Evolutionary conservation across 495 filamentous ascomycete species (phyloP).

Genomic region (Penicillium egyptiacum): DNA sequence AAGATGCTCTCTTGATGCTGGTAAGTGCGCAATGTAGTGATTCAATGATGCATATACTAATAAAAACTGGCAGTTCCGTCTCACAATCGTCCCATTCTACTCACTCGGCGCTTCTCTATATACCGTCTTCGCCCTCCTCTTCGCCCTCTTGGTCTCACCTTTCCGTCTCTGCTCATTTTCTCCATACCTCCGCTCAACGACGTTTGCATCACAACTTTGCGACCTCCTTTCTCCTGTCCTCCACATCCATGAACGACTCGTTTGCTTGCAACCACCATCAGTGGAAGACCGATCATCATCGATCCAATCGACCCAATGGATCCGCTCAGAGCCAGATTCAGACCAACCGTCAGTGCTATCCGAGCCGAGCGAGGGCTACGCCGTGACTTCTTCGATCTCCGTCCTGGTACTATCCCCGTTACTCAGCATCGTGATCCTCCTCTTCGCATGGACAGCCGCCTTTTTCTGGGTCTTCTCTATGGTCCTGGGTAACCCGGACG

Average conservation of each 20-base stretch:
- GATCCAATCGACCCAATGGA: slow-evolving; percentile 37
- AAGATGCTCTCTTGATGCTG: slow-evolving; percentile 44
- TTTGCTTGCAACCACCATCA: slow-evolving; percentile 30
- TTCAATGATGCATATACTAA: background rate
- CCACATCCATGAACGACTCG: slow-evolving; percentile 45
- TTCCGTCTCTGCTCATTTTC: slow-evolving; percentile 44
- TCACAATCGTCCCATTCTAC: slow-evolving; percentile 50
- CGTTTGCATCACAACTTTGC: slow-evolving; percentile 40
- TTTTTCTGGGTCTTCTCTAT: slow-evolving; percentile 64
- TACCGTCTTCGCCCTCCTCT: slow-evolving; percentile 43
- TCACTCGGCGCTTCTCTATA: slow-evolving; percentile 44
- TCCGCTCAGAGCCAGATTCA: slow-evolving; percentile 30
- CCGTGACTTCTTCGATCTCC: slow-evolving; percentile 42
- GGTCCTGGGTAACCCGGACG: slow-evolving; percentile 62
- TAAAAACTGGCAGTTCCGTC: slow-evolving; percentile 42
- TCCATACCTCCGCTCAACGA: slow-evolving; percentile 37
- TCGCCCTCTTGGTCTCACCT: slow-evolving; percentile 44
- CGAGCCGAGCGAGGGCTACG: slow-evolving; percentile 31
- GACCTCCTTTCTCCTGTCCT: slow-evolving; percentile 44
- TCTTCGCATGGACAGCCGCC: slow-evolving; percentile 60
- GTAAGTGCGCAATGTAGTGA: slow-evolving; percentile 22
- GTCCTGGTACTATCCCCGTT: slow-evolving; percentile 57
- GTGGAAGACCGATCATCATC: slow-evolving; percentile 33
- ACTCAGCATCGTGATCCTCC: slow-evolving; percentile 51
- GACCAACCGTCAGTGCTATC: slow-evolving; percentile 18